Conservation (phyloP, 371 early-diverging fungal genomes). For the Mucor sp. region DNA sequence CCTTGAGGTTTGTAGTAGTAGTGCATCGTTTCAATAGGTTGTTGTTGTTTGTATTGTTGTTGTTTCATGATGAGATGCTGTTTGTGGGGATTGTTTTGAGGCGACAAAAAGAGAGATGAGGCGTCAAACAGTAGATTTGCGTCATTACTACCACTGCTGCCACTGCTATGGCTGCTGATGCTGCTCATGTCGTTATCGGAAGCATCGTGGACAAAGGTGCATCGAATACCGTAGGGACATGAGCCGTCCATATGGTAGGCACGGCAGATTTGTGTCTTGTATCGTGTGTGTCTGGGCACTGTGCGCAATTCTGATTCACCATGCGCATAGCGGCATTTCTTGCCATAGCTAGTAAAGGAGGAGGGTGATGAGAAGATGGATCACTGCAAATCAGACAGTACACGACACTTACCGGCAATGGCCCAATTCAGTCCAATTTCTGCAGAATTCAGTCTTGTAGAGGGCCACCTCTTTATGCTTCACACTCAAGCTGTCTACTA, state of each 20-base stretch:
- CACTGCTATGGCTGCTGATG: constrained; percentile 12
- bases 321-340: constrained; percentile 97
- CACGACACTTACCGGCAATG: constrained; percentile 73
- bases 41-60: constrained; percentile 5
- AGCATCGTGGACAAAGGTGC: constrained; percentile 90
- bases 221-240: constrained; percentile 94
- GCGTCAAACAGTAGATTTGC: neutral
- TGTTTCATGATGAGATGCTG: constrained; percentile 10
- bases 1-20: neutral
- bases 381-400: neutral
- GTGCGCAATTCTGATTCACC: constrained; percentile 77
- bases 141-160: constrained; percentile 8
- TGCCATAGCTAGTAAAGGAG: constrained; percentile 80
- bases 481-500: neutral
- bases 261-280: constrained; percentile 92
- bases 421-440: constrained; percentile 86
- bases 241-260: constrained; percentile 89
- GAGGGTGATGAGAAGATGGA: neutral
- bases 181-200: neutral
- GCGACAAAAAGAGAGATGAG: neutral
- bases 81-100: constrained; percentile 5
- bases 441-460: constrained; percentile 97
- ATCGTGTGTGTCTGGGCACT: constrained; percentile 89
- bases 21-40: constrained; percentile 21
- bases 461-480: constrained; percentile 46